Percentiles rank a stretch among this genome's conserved stretches.
Evolutionary conservation across 495 filamentous ascomycete species (phyloP).

Genomic region (Penicillium bovifimosum): DNA sequence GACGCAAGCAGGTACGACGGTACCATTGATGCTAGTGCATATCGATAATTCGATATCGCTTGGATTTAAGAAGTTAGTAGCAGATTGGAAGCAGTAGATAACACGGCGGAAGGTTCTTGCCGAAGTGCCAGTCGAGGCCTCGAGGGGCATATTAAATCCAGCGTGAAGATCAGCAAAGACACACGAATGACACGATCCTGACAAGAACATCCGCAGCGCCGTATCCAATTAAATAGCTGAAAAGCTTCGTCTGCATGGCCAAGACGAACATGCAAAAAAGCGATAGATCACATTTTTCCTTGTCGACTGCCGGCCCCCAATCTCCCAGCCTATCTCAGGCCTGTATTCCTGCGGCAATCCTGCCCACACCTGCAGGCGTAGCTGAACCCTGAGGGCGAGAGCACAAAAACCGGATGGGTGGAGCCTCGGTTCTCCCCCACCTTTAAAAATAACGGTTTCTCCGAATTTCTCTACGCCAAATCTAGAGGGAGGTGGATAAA

Average conservation of each 20-base stretch:
- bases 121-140: not conserved
- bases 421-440: not conserved
- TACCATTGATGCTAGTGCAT: slow-evolving; percentile 10
- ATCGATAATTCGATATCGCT: no score
- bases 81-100: no score
- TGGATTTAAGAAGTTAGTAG: no score
- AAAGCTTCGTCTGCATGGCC: not conserved
- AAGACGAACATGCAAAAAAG: not conserved
- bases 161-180: not conserved
- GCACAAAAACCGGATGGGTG: slow-evolving; percentile 6
- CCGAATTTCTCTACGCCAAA: not conserved
- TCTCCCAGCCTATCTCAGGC: not conserved
- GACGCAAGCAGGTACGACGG: slow-evolving; percentile 15
- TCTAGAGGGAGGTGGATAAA: no score
- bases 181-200: not conserved
- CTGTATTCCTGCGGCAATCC: not conserved
- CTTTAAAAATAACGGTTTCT: not conserved
- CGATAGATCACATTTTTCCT: not conserved
- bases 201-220: not conserved
- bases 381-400: not conserved
- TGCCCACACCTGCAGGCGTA: not conserved
- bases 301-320: no score
- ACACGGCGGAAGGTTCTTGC: no score
- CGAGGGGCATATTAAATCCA: not conserved
- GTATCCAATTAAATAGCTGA: not conserved